These are phyloP conservation scores for Trichoderma lentiforme DNA, from an alignment of 2,329 filamentous ascomycete species.

Conservation along the genomic window DNA sequence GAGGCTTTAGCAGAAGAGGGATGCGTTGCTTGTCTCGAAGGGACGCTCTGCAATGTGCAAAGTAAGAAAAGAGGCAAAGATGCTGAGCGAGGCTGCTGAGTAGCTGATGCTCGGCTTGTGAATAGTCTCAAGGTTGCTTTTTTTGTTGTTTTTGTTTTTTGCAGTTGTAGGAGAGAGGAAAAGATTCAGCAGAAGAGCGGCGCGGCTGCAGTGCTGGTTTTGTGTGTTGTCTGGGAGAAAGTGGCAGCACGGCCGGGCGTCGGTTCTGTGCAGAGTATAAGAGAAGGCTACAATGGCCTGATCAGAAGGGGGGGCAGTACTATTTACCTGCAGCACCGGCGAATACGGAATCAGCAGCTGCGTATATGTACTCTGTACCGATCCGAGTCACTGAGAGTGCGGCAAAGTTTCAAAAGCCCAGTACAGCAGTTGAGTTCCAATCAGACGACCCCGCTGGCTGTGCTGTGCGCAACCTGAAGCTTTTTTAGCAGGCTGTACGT, in stretches of 20 bases:
- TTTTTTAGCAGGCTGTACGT: neutral
- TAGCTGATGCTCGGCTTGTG: slow-evolving; percentile 10
- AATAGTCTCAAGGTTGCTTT: neutral
- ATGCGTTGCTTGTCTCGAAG: neutral
- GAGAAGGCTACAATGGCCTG: neutral
- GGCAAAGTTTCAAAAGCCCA: neutral
- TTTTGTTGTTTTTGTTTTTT: neutral
- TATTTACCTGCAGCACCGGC: neutral
- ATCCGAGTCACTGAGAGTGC: neutral
- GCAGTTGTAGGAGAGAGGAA: neutral
- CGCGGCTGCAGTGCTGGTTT: neutral
- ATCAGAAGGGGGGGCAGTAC: neutral
- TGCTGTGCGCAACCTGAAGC: neutral
- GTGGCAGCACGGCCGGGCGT: neutral
- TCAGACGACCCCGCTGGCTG: neutral
- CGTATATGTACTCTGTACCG: neutral
- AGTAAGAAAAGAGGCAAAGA: neutral
- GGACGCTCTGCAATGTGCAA: neutral
- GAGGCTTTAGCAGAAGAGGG: neutral
- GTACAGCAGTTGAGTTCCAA: neutral
- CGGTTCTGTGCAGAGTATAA: neutral
- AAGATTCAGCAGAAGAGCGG: neutral
- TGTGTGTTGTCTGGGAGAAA: neutral
- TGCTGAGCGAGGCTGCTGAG: slow-evolving; percentile 10
- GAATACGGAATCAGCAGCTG: neutral